Conservation (phyloP, 2,329 filamentous ascomycete genomes). For the Claviceps sp. region DNA sequence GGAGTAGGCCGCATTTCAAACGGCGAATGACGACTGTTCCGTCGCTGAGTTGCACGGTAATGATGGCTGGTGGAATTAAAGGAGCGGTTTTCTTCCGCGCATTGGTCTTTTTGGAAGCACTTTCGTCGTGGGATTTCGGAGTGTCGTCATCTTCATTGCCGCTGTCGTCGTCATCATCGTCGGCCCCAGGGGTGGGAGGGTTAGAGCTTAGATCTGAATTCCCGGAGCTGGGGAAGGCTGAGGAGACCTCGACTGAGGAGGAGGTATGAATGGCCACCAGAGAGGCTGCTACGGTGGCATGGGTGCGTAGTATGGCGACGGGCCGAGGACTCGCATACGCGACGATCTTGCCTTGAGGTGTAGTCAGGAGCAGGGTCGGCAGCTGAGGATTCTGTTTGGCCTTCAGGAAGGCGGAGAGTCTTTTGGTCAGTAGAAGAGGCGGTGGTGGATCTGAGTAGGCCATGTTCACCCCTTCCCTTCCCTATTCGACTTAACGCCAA, state of each 20-base stretch:
- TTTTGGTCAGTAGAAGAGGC: constrained; percentile 51
- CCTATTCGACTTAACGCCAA: background rate
- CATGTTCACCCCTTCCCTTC: constrained; percentile 12
- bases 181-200: constrained; percentile 12
- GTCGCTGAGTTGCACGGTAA: constrained; percentile 45
- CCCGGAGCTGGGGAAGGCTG: constrained; percentile 26
- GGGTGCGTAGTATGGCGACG: constrained; percentile 44
- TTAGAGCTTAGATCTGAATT: constrained; percentile 13
- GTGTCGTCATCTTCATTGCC: background rate
- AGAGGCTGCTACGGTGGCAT: constrained; percentile 50
- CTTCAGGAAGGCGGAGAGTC: constrained; percentile 47
- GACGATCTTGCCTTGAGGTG: constrained; percentile 48
- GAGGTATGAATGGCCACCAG: constrained; percentile 45
- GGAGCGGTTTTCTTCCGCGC: constrained; percentile 3
- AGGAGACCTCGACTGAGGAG: constrained; percentile 26
- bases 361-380: constrained; percentile 46
- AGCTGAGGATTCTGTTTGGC: constrained; percentile 43
- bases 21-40: constrained; percentile 45
- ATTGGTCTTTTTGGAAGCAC: constrained; percentile 1
- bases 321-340: constrained; percentile 44
- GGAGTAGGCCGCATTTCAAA: constrained; percentile 45
- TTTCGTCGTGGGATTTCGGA: background rate
- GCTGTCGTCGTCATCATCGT: constrained; percentile 14
- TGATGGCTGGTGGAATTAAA: constrained; percentile 25
- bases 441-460: constrained; percentile 30